A percentile compares a stretch with the other conserved stretches of the same genome.
Evolutionary conservation across 2,329 filamentous ascomycete species (phyloP).

Genomic region (Sphaerulina populicola): DNA sequence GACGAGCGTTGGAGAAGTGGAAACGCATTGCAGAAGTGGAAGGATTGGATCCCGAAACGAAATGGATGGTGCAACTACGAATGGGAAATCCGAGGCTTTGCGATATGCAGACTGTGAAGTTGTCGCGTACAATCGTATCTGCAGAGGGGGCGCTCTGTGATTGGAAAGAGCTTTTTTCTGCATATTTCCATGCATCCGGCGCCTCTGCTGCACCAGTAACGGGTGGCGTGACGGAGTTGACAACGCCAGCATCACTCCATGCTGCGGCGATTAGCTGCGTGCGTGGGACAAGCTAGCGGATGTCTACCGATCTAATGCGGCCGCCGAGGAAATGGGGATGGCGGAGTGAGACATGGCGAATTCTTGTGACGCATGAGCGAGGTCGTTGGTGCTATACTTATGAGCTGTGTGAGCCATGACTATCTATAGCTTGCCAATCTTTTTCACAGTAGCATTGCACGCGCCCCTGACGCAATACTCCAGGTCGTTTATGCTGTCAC

Average conservation of each 20-base stretch:
- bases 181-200: conserved; percentile 12
- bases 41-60: conserved; percentile 12
- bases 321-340: conserved; percentile 1
- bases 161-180: conserved; percentile 23
- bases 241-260: not conserved
- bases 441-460: not conserved
- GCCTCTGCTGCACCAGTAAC: not conserved
- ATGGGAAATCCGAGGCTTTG: conserved; percentile 4
- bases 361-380: not conserved
- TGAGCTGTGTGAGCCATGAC: too few relatives aligned
- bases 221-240: not conserved
- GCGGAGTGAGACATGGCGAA: not conserved
- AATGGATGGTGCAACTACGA: conserved; percentile 20
- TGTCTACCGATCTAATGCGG: conserved; percentile 5
- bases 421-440: not conserved
- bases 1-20: conserved; percentile 21
- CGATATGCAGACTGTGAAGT: conserved; percentile 10
- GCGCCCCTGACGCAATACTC: too few relatives aligned
- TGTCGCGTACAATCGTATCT: conserved; percentile 17
- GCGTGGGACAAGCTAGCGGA: conserved; percentile 6
- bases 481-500: too few relatives aligned
- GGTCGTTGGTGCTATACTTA: not conserved
- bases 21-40: conserved; percentile 17
- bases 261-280: conserved; percentile 7
- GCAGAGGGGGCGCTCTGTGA: conserved; percentile 19